phyloP scores from a whole-genome alignment of 2,329 filamentous ascomycete species.

The Cladosporium sphaerospermum region DNA sequence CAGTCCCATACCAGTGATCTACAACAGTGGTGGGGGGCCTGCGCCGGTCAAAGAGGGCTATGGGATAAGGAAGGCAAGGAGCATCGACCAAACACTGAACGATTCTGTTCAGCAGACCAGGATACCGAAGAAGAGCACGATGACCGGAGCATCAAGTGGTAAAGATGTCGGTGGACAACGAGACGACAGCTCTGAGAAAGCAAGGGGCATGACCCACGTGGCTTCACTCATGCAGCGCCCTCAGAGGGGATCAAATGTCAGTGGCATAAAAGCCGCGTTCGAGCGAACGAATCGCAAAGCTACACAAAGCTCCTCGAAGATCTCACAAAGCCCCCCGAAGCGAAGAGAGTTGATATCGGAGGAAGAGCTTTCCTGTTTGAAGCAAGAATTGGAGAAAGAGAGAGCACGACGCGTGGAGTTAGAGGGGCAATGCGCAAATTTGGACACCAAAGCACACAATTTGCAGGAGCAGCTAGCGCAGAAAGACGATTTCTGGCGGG shows the following conservation, averaged over 20 bases:
- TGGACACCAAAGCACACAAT: constrained; percentile 15
- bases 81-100: neutral
- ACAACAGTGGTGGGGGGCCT: neutral
- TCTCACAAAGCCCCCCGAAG: constrained; percentile 5
- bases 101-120: neutral
- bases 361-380: constrained; percentile 16
- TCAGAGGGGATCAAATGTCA: neutral
- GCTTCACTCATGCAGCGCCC: neutral
- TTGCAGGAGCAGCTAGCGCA: constrained; percentile 10
- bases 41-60: neutral
- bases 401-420: constrained; percentile 16
- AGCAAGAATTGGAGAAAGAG: constrained; percentile 20
- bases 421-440: constrained; percentile 11
- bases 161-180: neutral
- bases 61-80: neutral
- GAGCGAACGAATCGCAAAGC: neutral
- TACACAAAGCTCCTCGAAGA: neutral
- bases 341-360: neutral
- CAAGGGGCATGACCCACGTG: neutral
- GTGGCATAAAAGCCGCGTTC: constrained; percentile 2
- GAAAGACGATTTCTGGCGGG: constrained; percentile 14
- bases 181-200: neutral
- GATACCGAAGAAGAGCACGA: neutral
- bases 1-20: neutral
- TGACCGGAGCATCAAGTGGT: neutral